These are phyloP conservation scores for Camellia granthamiana DNA, from an alignment of 148 eudicot species.

Conservation along the genomic window DNA sequence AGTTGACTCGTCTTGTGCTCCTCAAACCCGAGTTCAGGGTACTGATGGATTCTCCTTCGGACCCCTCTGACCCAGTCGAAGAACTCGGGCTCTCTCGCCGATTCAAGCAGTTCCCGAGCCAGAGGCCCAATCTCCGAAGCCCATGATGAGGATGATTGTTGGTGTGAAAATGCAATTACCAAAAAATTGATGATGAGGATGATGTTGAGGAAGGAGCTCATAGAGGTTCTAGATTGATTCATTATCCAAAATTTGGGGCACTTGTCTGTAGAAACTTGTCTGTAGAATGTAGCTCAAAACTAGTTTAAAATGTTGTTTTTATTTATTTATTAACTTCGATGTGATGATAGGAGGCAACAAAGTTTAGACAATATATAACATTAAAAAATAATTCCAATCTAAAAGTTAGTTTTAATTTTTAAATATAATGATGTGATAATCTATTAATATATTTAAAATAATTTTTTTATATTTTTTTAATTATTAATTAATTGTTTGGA, in stretches of 20 bases:
- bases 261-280: no score
- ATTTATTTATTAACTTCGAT: no score
- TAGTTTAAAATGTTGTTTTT: not conserved
- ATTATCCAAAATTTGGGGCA: no score
- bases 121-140: conserved; percentile 26
- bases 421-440: no score
- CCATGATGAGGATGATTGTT: not conserved
- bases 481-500: no score
- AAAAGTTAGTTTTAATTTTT: no score
- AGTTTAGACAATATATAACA: no score
- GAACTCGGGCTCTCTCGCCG: conserved; percentile 50
- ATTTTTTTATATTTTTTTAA: no score
- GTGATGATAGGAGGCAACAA: no score
- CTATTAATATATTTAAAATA: no score
- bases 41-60: conserved; percentile 53
- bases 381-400: no score
- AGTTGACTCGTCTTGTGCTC: conserved; percentile 59
- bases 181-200: not conserved
- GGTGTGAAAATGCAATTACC: not conserved
- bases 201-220: not conserved
- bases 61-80: conserved; percentile 50
- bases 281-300: no score
- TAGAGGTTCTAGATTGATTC: not conserved
- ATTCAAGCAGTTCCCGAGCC: conserved; percentile 42
- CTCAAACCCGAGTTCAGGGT: conserved; percentile 64